phyloP scores from a whole-genome alignment of 345 rosid genomes.

The Rhizophora mangle region DNA sequence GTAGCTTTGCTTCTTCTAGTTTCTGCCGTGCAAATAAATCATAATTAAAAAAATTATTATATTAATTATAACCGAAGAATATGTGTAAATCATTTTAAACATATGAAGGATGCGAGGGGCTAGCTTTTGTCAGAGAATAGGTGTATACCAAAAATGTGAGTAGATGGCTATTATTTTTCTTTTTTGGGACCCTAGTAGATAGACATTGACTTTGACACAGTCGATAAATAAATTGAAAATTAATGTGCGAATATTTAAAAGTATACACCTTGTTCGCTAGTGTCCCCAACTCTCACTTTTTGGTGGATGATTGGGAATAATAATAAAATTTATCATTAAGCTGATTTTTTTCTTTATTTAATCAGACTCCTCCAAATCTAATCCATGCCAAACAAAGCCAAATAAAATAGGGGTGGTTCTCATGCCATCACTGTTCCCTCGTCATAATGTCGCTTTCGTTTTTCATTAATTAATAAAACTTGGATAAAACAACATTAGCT shows the following conservation, averaged over 20 bases:
- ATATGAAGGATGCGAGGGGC: slow-evolving; percentile 25
- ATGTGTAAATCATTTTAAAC: not conserved
- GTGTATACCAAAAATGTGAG: slow-evolving; percentile 16
- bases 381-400: slow-evolving; percentile 15
- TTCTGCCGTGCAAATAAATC: not conserved
- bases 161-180: slow-evolving; percentile 6
- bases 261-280: slow-evolving; percentile 3
- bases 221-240: not conserved
- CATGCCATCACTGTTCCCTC: slow-evolving; percentile 2
- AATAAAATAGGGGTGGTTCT: slow-evolving; percentile 2
- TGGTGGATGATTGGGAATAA: slow-evolving; percentile 34
- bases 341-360: not conserved
- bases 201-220: slow-evolving; percentile 35
- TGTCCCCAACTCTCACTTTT: slow-evolving; percentile 30
- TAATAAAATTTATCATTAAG: slow-evolving; percentile 28
- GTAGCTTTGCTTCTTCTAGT: not conserved
- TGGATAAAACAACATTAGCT: too few relatives aligned
- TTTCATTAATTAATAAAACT: not conserved
- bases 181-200: slow-evolving; percentile 10
- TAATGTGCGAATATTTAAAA: not conserved
- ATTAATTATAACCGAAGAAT: too few relatives aligned
- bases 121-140: slow-evolving; percentile 26
- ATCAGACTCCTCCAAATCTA: slow-evolving; percentile 7
- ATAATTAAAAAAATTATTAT: too few relatives aligned
- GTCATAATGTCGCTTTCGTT: not conserved